A percentile compares a stretch with the other conserved stretches of the same genome.
Conservation (phyloP, 2,329 filamentous ascomycete genomes). For the Scedosporium dehoogii region DNA sequence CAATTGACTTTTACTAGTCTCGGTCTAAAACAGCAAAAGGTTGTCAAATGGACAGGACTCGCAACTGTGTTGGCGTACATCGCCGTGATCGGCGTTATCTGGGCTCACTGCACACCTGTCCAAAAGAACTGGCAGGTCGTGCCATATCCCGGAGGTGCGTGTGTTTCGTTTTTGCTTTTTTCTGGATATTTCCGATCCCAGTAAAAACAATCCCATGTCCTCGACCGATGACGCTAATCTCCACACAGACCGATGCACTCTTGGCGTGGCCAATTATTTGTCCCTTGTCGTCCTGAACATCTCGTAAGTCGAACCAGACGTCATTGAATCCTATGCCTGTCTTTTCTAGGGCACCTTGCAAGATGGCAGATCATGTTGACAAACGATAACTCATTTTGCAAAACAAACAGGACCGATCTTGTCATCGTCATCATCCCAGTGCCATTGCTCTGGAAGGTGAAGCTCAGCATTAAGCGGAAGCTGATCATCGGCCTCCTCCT, state of each 20-base stretch:
- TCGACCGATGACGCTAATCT: background rate
- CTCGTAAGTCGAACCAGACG: constrained; percentile 9
- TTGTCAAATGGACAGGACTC: too few relatives aligned
- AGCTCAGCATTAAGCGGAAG: constrained; percentile 11
- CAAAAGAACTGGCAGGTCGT: constrained; percentile 17
- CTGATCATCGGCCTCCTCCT: constrained; percentile 16
- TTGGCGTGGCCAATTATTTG: constrained; percentile 14
- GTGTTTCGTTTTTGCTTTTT: too few relatives aligned
- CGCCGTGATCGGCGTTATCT: constrained; percentile 13
- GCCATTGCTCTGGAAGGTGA: constrained; percentile 15
- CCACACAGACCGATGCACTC: constrained; percentile 8
- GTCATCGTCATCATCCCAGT: constrained; percentile 12
- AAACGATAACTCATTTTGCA: too few relatives aligned
- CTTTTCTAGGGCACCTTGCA: constrained; percentile 10
- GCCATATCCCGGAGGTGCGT: constrained; percentile 15
- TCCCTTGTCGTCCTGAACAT: constrained; percentile 15
- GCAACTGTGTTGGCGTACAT: constrained; percentile 13
- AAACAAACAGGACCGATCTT: too few relatives aligned
- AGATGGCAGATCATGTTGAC: too few relatives aligned
- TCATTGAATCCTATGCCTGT: background rate
- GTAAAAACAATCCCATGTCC: too few relatives aligned
- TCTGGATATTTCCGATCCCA: background rate
- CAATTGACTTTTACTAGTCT: too few relatives aligned
- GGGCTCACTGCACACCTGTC: constrained; percentile 14
- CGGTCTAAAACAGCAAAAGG: too few relatives aligned